Evolutionary conservation across 2,329 filamentous ascomycete species (phyloP).

Genomic region (Hymenotorrendiella dingleyae): DNA sequence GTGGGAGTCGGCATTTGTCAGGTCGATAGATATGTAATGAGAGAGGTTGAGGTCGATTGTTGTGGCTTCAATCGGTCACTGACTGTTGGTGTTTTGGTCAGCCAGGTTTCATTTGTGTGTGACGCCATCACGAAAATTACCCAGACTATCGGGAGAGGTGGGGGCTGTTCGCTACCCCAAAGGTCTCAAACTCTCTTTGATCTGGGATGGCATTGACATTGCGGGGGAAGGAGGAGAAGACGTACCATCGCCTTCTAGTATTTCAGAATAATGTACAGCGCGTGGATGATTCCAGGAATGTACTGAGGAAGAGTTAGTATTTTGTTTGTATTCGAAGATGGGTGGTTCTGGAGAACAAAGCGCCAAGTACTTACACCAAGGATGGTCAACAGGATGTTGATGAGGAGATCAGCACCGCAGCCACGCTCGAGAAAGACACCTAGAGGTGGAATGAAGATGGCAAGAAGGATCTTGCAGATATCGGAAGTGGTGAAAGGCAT

Average conservation of each 20-base stretch:
- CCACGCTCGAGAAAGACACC: conserved; percentile 92
- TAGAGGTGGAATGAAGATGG: conserved; percentile 81
- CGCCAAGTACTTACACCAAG: conserved; percentile 58
- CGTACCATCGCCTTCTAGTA: too few species aligned
- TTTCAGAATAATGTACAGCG: conserved; percentile 68
- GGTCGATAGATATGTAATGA: background rate
- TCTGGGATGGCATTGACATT: too few species aligned
- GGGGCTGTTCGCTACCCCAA: too few species aligned
- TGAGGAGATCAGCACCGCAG: conserved; percentile 79
- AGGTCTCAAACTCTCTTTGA: too few species aligned
- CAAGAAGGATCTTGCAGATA: conserved; percentile 79
- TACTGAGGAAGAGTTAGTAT: conserved; percentile 1
- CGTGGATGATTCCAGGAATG: conserved; percentile 9
- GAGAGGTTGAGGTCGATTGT: background rate
- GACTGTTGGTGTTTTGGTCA: background rate
- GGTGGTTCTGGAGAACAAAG: background rate
- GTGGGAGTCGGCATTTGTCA: conserved; percentile 14
- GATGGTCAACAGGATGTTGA: conserved; percentile 86
- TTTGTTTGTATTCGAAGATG: background rate
- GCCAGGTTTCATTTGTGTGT: too few species aligned
- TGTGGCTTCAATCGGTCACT: background rate
- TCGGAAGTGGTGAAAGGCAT: conserved; percentile 57
- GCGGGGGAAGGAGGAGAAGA: too few species aligned
- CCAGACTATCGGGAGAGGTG: too few species aligned
- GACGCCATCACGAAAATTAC: too few species aligned